These are phyloP conservation scores for Teunomyces kruisii DNA, from an alignment of 805 yeast genomes.

Conservation along the genomic window DNA sequence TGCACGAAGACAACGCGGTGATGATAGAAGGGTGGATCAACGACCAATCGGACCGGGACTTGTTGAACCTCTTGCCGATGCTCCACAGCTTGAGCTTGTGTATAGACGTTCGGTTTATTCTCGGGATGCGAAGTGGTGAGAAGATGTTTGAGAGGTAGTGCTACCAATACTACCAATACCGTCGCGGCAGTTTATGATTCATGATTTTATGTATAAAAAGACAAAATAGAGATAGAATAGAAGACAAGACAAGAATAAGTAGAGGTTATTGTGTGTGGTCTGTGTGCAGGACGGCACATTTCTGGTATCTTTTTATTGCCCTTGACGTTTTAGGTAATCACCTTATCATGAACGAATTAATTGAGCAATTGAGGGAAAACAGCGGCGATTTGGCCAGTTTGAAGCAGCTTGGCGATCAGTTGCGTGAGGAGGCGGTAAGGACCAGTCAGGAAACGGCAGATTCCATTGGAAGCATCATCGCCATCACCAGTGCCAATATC, in stretches of 20 bases:
- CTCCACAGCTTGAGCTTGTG: slow-evolving; percentile 72
- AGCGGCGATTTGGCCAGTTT: not conserved
- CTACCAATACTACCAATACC: too few relatives aligned
- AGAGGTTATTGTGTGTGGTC: too few relatives aligned
- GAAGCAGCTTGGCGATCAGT: slow-evolving; percentile 8
- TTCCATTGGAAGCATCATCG: slow-evolving; percentile 2
- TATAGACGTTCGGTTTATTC: slow-evolving; percentile 77
- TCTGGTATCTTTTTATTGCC: too few relatives aligned
- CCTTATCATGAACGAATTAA: not conserved
- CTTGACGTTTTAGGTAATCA: not conserved
- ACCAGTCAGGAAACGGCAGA: slow-evolving; percentile 1
- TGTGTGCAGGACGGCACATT: too few relatives aligned
- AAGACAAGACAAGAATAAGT: too few relatives aligned
- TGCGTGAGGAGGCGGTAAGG: slow-evolving; percentile 8
- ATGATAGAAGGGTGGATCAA: slow-evolving; percentile 97
- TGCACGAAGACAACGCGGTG: slow-evolving; percentile 85
- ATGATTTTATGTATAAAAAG: slow-evolving; percentile 1
- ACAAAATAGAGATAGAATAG: not conserved
- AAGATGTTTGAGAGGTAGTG: slow-evolving; percentile 45
- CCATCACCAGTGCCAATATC: slow-evolving; percentile 5
- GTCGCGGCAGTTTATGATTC: not conserved
- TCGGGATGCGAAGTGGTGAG: slow-evolving; percentile 76
- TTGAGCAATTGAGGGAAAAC: not conserved
- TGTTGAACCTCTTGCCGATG: slow-evolving; percentile 79
- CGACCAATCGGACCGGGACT: slow-evolving; percentile 87